Base-by-base conservation (phyloP, 108 stramenopile species). In the Cyclostephanos invisitatus region DNA sequence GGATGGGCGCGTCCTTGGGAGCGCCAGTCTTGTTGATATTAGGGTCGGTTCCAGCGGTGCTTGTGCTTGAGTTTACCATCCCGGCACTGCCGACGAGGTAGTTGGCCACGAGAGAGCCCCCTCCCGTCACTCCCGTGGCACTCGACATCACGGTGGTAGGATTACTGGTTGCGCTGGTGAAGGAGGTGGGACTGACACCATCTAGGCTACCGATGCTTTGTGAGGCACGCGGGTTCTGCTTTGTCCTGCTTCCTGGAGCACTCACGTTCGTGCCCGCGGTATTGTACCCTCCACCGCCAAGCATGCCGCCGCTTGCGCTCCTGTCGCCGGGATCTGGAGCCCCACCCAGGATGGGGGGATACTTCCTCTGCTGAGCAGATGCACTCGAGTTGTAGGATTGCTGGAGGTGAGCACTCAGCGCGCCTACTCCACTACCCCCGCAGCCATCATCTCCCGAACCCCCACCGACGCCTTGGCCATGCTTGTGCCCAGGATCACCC, bases 331-430 rank as follows among this genome's bases (percentile, higher is more conserved):
- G 29, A 29, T 58, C 55, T 32, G 75, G 70, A 17, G 77, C 64
- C 11, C 77, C 77, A 12, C 77, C 77, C 47, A 78, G 44, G 67
- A 78, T 78, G 29, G 77, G 70, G 17, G 77, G 77, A 54, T 78
- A 78, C 53, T 67, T 78, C 40, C 70, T 64, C 58, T 71, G 70
- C 35, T 78, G 77, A 14, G 77, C 47, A 28, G 69, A 50, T 38
- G 49, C 35, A 15, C 59, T 59, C 9, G 77, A 59, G 59, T 78
- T 78, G 77, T 70, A 78, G 7, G 77, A 60, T 46, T 70, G 38
- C 60, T 78, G 70, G 22, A 78, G 50, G 28, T 72, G 37, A 9
- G 57, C 59, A 29, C 63, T 32, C 18, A 78, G 38, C 17, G 70
- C 70, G 29, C 70, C 70, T 5, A 65, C 66, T 18, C 55, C 28